Conservation (phyloP, 495 filamentous ascomycete genomes). For the Neurospora sp. region DNA sequence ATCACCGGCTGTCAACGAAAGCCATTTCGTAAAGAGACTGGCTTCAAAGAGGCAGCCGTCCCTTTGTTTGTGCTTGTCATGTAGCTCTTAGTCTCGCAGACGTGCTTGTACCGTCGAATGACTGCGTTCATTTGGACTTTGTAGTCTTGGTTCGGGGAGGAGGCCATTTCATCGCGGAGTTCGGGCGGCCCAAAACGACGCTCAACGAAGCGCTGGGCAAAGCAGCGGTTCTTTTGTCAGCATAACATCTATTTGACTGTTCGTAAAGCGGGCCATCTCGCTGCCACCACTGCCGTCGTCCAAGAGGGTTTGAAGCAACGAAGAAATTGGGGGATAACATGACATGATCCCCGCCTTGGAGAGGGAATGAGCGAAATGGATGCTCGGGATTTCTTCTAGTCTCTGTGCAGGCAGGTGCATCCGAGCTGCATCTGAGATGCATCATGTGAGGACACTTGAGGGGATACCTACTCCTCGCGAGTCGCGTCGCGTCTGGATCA, state of each 20-base stretch:
- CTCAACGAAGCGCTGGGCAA: background rate
- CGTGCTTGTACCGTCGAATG: background rate
- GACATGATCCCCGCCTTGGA: background rate
- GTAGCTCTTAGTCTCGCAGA: fast-evolving
- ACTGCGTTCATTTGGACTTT: background rate
- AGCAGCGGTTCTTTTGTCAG: background rate
- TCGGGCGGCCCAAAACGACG: background rate
- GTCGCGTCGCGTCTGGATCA: background rate
- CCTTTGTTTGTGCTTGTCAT: background rate
- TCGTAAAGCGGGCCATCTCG: background rate
- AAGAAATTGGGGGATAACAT: background rate
- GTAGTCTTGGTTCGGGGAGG: background rate
- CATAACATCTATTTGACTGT: background rate
- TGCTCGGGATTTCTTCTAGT: background rate
- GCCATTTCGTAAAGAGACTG: background rate
- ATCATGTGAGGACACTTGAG: background rate
- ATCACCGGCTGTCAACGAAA: background rate
- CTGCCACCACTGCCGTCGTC: background rate
- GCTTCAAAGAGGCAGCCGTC: background rate
- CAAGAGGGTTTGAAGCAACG: background rate
- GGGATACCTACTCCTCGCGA: background rate
- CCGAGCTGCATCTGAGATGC: background rate
- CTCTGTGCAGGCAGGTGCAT: background rate
- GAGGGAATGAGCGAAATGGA: background rate
- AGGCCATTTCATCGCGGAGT: background rate